Conservation (phyloP, 257 asterid species). For the Plantago ovata region DNA sequence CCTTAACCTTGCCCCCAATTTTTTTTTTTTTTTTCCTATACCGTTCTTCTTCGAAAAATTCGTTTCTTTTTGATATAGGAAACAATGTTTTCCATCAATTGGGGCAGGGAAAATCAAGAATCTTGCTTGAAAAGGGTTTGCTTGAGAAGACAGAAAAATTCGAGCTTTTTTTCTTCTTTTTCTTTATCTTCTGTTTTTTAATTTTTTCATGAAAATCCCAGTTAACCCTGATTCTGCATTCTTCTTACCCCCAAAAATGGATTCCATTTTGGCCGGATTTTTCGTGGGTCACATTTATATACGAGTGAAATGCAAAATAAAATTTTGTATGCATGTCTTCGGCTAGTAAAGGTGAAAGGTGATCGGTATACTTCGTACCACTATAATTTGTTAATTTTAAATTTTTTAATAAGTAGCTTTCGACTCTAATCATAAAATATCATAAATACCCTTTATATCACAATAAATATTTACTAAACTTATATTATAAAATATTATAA, state of each 20-base stretch:
- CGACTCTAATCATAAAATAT: no score
- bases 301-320: neutral
- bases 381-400: no score
- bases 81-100: constrained; percentile 30
- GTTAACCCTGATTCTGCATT: constrained; percentile 28
- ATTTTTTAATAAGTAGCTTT: no score
- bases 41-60: neutral
- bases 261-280: constrained; percentile 23
- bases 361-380: no score
- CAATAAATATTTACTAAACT: no score
- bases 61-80: constrained; percentile 17
- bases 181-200: constrained; percentile 11
- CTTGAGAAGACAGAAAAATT: constrained; percentile 27
- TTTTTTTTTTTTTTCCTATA: neutral
- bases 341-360: no score
- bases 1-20: constrained; percentile 43
- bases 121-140: constrained; percentile 31
- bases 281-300: constrained; percentile 24
- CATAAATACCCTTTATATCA: no score
- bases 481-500: no score
- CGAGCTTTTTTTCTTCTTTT: constrained; percentile 9
- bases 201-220: constrained; percentile 23
- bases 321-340: neutral
- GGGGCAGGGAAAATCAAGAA: constrained; percentile 27
- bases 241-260: neutral